phyloP scores from a whole-genome alignment of 495 filamentous ascomycete species.

The Penicillium bovifimosum region DNA sequence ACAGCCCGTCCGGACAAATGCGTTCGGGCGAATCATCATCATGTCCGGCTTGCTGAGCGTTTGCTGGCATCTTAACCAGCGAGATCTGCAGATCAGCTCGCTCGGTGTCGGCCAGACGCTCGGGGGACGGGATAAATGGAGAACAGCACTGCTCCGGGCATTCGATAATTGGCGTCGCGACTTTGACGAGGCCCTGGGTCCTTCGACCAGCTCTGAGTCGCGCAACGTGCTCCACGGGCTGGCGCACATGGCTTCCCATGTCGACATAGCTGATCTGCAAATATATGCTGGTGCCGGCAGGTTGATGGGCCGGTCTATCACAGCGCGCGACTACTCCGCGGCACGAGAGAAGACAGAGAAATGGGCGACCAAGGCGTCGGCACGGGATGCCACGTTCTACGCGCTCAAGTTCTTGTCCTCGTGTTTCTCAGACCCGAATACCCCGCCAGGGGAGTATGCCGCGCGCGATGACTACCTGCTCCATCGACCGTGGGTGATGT shows the following conservation, averaged over 20 bases:
- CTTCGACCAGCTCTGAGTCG: constrained; percentile 54
- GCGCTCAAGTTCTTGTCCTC: constrained; percentile 80
- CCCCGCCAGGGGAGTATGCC: constrained; percentile 52
- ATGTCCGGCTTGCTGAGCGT: constrained; percentile 94
- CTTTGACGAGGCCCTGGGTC: constrained; percentile 75
- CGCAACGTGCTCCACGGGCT: constrained; percentile 86
- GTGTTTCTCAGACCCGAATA: constrained; percentile 59
- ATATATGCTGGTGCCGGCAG: constrained; percentile 86
- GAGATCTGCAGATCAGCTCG: constrained; percentile 89
- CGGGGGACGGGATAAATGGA: constrained; percentile 89
- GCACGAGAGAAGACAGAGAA: constrained; percentile 73
- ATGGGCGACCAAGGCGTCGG: constrained; percentile 90
- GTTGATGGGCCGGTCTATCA: constrained; percentile 80
- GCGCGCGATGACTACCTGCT: constrained; percentile 86
- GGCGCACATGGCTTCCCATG: constrained; percentile 97
- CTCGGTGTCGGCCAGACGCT: constrained; percentile 74
- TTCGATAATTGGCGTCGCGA: constrained; percentile 95
- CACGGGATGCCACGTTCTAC: constrained; percentile 90
- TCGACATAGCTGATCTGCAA: constrained; percentile 95
- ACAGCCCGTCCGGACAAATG: constrained; percentile 83
- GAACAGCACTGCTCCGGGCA: constrained; percentile 76
- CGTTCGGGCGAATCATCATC: constrained; percentile 89
- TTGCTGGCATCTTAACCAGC: constrained; percentile 96
- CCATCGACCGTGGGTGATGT: constrained; percentile 96
- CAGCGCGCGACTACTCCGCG: constrained; percentile 69